phyloP scores from a whole-genome alignment of 768 basidiomycete species.

The Gloeostereum incarnatum region DNA sequence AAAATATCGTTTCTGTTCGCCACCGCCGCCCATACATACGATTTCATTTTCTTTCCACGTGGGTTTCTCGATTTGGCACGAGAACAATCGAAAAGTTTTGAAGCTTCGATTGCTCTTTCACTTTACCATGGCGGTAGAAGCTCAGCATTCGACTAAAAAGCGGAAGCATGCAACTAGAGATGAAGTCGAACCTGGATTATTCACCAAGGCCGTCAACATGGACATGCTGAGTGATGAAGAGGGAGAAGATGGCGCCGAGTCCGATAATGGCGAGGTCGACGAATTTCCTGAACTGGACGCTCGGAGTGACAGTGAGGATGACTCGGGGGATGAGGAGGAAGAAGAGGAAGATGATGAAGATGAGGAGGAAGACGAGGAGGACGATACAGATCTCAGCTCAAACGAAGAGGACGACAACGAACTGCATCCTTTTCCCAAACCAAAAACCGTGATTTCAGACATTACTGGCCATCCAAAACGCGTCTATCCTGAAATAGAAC shows the following conservation, averaged over 20 bases:
- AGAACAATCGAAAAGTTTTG: too few relatives aligned
- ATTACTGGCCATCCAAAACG: slow-evolving; percentile 81
- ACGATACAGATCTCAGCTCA: slow-evolving; percentile 24
- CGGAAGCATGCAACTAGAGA: slow-evolving; percentile 45
- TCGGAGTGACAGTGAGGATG: slow-evolving; percentile 43
- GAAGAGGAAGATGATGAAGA: slow-evolving; percentile 21
- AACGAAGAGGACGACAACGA: slow-evolving; percentile 31
- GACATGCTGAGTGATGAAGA: slow-evolving; percentile 78
- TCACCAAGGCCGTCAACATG: slow-evolving; percentile 34
- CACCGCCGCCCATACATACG: neutral
- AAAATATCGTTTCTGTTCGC: too few relatives aligned
- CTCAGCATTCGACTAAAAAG: slow-evolving; percentile 32
- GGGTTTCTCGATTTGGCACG: neutral
- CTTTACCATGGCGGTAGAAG: slow-evolving; percentile 1
- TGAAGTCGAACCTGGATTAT: slow-evolving; percentile 18
- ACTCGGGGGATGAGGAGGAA: slow-evolving; percentile 20
- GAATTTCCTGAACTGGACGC: slow-evolving; percentile 65
- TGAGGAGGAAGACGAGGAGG: slow-evolving; percentile 30
- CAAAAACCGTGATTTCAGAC: slow-evolving; percentile 63
- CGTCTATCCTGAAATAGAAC: slow-evolving; percentile 83
- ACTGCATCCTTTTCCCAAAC: slow-evolving; percentile 50
- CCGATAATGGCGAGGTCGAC: slow-evolving; percentile 54
- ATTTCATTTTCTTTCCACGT: neutral
- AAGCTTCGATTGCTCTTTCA: neutral
- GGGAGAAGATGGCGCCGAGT: slow-evolving; percentile 30